Evolutionary conservation across 139 green algal genomes (phyloP), one percentile per base, ranked within the genome.

Genomic region (Chlamydomonas schloesseri): DNA sequence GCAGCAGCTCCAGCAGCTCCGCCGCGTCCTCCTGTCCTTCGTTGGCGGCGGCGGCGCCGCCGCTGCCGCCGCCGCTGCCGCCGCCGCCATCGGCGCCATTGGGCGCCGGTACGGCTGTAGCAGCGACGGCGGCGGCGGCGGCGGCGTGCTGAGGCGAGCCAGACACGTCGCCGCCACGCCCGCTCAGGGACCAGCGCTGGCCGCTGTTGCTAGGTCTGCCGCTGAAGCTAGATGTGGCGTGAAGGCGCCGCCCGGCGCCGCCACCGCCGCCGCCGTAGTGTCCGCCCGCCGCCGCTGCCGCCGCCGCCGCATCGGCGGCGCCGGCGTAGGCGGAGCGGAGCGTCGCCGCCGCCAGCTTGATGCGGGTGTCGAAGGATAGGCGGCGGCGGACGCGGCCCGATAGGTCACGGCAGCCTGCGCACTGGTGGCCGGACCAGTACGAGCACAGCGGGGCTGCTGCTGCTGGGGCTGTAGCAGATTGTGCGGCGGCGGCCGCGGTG

Each of bases 351-450:
- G 11, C n/a, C 24, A 55, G 33, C 28, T 58, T 62, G 11, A 83
- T 3, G 3, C 36, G 76, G 17, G 60, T 26, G 76, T 73, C 60
- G 26, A 83, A 62, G 0, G 76, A 60, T 15, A 71, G 75, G 6
- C 42, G 42, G 42, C 42, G 42, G 42, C 42, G 42, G 6, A 50
- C 42, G 42, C 42, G 42, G 42, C 42, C 42, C 6, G 42, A 50
- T 8, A 50, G 42, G 42, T 50, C 42, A 50, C 42, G 42, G 8
- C 42, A 50, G 42, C 78, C 64, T 53, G 37, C 42, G 46, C 78
- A 84, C 29, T 84, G 78, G n/a, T 65, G 24, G 0, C 64, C 64
- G 0, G 78, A 55, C 64, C 64, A 84, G 64, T 67, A 84, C 20
- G 42, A 68, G 71, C 78, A 84, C 15, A 17, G n/a, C 42, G 76